phyloP scores from a whole-genome alignment of 2,329 filamentous ascomycete genomes.

The Penicillium sp. region DNA sequence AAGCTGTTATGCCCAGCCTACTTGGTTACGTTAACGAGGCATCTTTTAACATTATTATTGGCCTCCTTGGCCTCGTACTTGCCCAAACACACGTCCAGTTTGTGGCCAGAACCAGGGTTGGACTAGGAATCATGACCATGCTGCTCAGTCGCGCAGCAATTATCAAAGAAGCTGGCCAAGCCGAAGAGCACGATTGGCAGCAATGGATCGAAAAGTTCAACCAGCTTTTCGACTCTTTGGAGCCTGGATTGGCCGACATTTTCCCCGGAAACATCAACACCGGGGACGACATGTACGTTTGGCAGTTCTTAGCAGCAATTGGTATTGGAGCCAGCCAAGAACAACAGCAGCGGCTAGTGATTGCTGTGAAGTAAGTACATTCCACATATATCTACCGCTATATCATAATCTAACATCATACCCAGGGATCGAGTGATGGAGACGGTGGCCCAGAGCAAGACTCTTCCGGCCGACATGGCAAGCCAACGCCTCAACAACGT shows the following conservation, averaged over 20 bases:
- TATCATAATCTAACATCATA: not conserved
- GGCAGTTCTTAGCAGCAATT: constrained; percentile 94
- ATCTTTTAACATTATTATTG: constrained; percentile 83
- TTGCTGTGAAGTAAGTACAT: constrained; percentile 73
- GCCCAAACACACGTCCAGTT: constrained; percentile 75
- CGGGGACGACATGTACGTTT: constrained; percentile 92
- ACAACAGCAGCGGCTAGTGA: constrained; percentile 89
- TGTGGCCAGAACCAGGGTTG: constrained; percentile 83
- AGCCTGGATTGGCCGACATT: constrained; percentile 76
- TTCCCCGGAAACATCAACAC: constrained; percentile 90
- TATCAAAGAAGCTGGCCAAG: constrained; percentile 73
- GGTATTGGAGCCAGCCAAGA: constrained; percentile 90
- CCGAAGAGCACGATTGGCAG: constrained; percentile 69
- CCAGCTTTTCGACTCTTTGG: constrained; percentile 78
- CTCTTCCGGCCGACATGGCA: constrained; percentile 80
- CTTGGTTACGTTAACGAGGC: constrained; percentile 90
- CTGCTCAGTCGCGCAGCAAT: constrained; percentile 91
- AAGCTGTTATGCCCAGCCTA: constrained; percentile 82
- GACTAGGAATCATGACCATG: constrained; percentile 86
- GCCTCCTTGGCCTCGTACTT: constrained; percentile 79
- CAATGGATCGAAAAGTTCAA: constrained; percentile 85
- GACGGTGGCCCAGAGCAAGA: constrained; percentile 84
- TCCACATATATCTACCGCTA: not conserved
- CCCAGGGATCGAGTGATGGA: constrained; percentile 84
- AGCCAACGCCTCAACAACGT: constrained; percentile 82